Percentiles rank a stretch among this genome's conserved stretches.
Evolutionary conservation across 2,329 filamentous ascomycete species (phyloP).

Genomic region (Microdochium trichocladiopsis): DNA sequence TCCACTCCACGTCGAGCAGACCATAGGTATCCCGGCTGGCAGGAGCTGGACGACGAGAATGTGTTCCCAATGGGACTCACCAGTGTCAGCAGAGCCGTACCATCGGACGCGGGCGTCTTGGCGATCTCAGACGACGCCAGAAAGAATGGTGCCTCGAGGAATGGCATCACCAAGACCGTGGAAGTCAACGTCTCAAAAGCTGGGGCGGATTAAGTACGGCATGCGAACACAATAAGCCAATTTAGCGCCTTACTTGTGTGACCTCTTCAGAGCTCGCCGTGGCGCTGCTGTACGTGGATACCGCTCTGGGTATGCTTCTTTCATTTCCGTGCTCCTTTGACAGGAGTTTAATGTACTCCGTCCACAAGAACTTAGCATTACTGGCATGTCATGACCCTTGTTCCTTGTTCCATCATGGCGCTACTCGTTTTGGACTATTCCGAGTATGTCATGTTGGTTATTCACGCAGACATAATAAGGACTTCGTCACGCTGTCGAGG

Average conservation of each 20-base stretch:
- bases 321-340: too few relatives aligned
- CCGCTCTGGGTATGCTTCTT: too few relatives aligned
- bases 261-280: too few relatives aligned
- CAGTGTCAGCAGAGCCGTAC: neutral
- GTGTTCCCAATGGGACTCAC: neutral
- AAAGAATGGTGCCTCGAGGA: neutral
- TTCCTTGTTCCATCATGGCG: too few relatives aligned
- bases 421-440: too few relatives aligned
- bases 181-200: neutral
- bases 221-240: neutral
- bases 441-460: too few relatives aligned
- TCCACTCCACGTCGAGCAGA: neutral
- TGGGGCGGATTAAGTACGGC: neutral
- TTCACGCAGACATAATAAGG: too few relatives aligned
- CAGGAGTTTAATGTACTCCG: too few relatives aligned
- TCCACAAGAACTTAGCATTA: too few relatives aligned
- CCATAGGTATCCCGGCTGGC: neutral
- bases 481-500: too few relatives aligned
- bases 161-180: slow-evolving; percentile 3
- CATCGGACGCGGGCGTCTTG: neutral
- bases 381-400: too few relatives aligned
- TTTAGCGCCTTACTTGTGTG: neutral
- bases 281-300: too few relatives aligned
- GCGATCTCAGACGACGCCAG: neutral
- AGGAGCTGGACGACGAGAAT: slow-evolving; percentile 1